Conservation (phyloP, 2,329 filamentous ascomycete species). For the Xylariales sp. region DNA sequence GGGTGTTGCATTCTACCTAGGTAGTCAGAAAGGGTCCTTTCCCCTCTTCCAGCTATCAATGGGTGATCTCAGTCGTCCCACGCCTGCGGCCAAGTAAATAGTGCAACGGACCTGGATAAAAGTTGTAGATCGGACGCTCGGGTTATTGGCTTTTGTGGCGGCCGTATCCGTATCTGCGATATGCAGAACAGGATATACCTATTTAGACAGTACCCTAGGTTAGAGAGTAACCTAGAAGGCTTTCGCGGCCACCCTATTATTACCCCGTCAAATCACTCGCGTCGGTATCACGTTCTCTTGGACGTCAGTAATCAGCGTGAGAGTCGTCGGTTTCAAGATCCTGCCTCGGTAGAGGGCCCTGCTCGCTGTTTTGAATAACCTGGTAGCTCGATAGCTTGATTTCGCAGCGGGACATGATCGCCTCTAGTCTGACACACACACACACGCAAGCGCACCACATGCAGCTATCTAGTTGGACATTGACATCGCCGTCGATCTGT, state of each 20-base stretch:
- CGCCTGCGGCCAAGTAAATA: conserved; percentile 1
- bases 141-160: background rate
- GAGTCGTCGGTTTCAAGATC: conserved; percentile 1
- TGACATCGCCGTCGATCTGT: too few species aligned
- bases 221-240: background rate
- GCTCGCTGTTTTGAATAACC: background rate
- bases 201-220: background rate
- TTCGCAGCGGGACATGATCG: conserved; percentile 6
- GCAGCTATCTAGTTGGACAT: too few species aligned
- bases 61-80: background rate
- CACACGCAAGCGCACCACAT: too few species aligned
- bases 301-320: background rate
- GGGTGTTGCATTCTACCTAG: background rate
- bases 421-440: background rate
- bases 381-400: background rate
- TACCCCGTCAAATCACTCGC: background rate
- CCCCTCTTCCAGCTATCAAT: background rate
- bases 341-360: background rate
- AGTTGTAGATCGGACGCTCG: background rate
- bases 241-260: background rate
- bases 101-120: background rate
- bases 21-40: background rate
- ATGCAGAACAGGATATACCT: background rate
- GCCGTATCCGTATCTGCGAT: conserved; percentile 1
- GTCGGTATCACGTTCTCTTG: background rate